phyloP scores from a whole-genome alignment of 2,329 filamentous ascomycete species.

The Penicillium sp. region DNA sequence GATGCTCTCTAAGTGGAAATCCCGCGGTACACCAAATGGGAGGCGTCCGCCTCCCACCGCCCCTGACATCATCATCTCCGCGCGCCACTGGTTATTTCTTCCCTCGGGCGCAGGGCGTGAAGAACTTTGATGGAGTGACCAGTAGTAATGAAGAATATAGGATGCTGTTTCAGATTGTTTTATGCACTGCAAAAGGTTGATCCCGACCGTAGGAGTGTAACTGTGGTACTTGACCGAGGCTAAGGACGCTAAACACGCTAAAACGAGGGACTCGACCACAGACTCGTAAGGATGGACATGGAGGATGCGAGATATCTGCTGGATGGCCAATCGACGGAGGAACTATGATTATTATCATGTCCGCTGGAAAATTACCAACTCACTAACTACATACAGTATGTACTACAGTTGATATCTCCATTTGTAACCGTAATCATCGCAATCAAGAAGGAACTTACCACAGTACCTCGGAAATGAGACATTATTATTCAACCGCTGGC shows the following conservation, averaged over 20 bases:
- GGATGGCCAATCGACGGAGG: conserved; percentile 4
- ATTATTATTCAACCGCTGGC: background rate
- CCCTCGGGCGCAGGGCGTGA: background rate
- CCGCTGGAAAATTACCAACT: background rate
- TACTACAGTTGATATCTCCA: too few species aligned
- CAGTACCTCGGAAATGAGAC: background rate
- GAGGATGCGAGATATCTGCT: background rate
- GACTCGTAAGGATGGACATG: background rate
- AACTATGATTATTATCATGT: background rate
- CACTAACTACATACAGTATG: background rate
- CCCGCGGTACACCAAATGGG: conserved; percentile 10
- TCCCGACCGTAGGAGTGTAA: background rate
- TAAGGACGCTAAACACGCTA: background rate
- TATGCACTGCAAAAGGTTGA: background rate
- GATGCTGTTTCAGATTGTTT: too few species aligned
- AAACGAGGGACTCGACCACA: background rate
- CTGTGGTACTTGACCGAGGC: background rate
- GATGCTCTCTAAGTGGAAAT: background rate
- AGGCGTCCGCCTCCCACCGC: conserved; percentile 10
- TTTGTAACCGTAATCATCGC: too few species aligned
- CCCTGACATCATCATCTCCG: conserved; percentile 16
- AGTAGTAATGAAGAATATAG: background rate
- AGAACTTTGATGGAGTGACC: background rate
- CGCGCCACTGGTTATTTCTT: background rate
- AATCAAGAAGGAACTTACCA: background rate